phyloP scores from a whole-genome alignment of 495 filamentous ascomycete species.

The Aspergillus sclerotiicarbonarius region DNA sequence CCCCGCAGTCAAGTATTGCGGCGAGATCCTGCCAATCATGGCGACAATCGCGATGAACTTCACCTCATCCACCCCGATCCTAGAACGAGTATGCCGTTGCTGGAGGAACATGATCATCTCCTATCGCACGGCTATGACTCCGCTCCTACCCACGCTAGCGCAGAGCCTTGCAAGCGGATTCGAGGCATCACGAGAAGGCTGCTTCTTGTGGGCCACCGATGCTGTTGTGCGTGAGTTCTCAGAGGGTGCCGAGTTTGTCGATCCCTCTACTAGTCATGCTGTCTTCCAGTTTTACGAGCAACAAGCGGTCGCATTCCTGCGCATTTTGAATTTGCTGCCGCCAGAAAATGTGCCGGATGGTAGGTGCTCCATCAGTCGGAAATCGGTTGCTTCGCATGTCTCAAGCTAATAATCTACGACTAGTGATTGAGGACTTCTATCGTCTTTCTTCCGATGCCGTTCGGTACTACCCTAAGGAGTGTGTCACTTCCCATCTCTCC shows the following conservation, averaged over 20 bases:
- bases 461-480: slow-evolving; percentile 82
- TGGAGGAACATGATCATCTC: slow-evolving; percentile 96
- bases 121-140: slow-evolving; percentile 84
- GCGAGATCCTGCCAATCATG: slow-evolving; percentile 85
- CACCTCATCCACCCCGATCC: slow-evolving; percentile 76
- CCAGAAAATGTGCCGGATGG: slow-evolving; percentile 87
- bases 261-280: slow-evolving; percentile 73
- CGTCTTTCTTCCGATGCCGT: slow-evolving; percentile 85
- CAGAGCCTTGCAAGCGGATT: slow-evolving; percentile 85
- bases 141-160: slow-evolving; percentile 79
- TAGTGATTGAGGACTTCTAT: slow-evolving; percentile 98
- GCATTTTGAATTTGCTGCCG: slow-evolving; percentile 79
- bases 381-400: not conserved
- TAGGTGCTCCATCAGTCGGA: slow-evolving; percentile 29
- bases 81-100: slow-evolving; percentile 89
- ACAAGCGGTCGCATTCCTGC: slow-evolving; percentile 82
- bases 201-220: slow-evolving; percentile 95
- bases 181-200: slow-evolving; percentile 81
- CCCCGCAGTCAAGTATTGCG: slow-evolving; percentile 93
- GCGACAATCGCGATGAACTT: slow-evolving; percentile 83
- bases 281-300: slow-evolving; percentile 95
- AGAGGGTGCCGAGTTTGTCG: slow-evolving; percentile 80
- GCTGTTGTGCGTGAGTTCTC: slow-evolving; percentile 94
- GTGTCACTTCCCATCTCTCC: slow-evolving; percentile 74
- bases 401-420: slow-evolving; percentile 11